Percentiles rank a stretch among this genome's conserved stretches.
Conservation (phyloP, 108 stramenopile species). For the Cyclostephanos tholiformis region DNA sequence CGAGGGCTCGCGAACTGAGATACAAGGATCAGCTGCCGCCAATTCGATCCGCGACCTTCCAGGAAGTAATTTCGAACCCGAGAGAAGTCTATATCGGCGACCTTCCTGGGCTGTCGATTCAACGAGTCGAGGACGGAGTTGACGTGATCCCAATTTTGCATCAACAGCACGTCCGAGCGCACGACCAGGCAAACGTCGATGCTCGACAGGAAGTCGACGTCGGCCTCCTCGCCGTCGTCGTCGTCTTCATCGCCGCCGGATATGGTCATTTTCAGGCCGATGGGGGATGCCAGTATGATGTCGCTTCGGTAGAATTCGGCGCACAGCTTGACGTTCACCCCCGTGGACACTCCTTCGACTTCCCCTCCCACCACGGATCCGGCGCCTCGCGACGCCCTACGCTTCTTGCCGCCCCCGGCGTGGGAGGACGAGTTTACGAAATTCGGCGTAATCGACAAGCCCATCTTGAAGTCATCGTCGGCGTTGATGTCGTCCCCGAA, state of each 20-base stretch:
- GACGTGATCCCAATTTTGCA: constrained; percentile 98
- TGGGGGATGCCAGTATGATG: constrained; percentile 91
- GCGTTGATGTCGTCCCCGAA: constrained; percentile 87
- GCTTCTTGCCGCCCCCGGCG: constrained; percentile 30
- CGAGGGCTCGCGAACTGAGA: constrained; percentile 75
- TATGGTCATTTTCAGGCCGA: constrained; percentile 84
- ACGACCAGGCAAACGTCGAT: constrained; percentile 87
- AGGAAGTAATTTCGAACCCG: constrained; percentile 89
- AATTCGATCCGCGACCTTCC: constrained; percentile 75
- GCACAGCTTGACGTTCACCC: constrained; percentile 74
- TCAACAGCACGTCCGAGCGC: constrained; percentile 84
- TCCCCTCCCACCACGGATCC: constrained; percentile 18
- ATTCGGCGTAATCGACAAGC: constrained; percentile 78
- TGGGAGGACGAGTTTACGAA: constrained; percentile 50
- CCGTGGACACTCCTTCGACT: constrained; percentile 29
- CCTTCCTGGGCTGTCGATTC: constrained; percentile 83
- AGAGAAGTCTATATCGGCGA: constrained; percentile 90
- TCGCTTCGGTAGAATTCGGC: constrained; percentile 95
- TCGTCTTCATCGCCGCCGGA: constrained; percentile 60
- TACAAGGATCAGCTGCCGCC: constrained; percentile 86
- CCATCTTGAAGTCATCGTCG: constrained; percentile 96
- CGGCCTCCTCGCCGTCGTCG: constrained; percentile 57
- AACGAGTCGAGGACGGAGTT: constrained; percentile 65
- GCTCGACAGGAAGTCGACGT: constrained; percentile 87
- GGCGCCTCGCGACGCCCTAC: constrained; percentile 35